phyloP scores from a whole-genome alignment of 495 filamentous ascomycete species.

The Darksidea phi region DNA sequence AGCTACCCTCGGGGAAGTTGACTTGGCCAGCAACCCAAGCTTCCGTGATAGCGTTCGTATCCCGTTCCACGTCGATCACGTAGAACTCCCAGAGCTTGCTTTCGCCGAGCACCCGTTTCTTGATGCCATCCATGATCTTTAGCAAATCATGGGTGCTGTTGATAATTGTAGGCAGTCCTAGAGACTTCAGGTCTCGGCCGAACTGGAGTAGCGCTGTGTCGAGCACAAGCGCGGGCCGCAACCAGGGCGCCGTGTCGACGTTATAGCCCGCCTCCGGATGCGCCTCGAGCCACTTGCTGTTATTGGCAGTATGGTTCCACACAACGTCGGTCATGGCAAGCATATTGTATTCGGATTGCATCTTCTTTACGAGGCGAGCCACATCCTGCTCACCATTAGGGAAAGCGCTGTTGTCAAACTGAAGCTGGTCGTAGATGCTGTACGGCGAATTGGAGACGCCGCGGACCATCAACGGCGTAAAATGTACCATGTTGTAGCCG shows the following conservation, averaged over 20 bases:
- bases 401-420: constrained; percentile 80
- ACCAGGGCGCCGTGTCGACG: constrained; percentile 86
- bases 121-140: constrained; percentile 78
- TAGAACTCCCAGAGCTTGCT: constrained; percentile 93
- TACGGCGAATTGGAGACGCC: constrained; percentile 94
- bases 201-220: constrained; percentile 82
- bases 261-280: constrained; percentile 98
- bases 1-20: constrained; percentile 48
- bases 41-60: constrained; percentile 64
- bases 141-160: constrained; percentile 71
- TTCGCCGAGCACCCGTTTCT: constrained; percentile 70
- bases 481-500: constrained; percentile 99
- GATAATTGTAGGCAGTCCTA: constrained; percentile 73
- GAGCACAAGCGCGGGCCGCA: constrained; percentile 81
- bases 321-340: constrained; percentile 94
- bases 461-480: constrained; percentile 86
- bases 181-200: constrained; percentile 61
- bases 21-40: constrained; percentile 65
- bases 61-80: constrained; percentile 72
- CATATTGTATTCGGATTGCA: constrained; percentile 82
- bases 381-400: constrained; percentile 86
- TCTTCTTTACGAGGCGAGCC: constrained; percentile 67
- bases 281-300: constrained; percentile 89
- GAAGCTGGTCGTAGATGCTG: constrained; percentile 88
- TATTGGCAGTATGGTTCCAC: constrained; percentile 96